Evolutionary conservation across 2,329 filamentous ascomycete species (phyloP).

Genomic region (Ophiostoma himal-ulmi): DNA sequence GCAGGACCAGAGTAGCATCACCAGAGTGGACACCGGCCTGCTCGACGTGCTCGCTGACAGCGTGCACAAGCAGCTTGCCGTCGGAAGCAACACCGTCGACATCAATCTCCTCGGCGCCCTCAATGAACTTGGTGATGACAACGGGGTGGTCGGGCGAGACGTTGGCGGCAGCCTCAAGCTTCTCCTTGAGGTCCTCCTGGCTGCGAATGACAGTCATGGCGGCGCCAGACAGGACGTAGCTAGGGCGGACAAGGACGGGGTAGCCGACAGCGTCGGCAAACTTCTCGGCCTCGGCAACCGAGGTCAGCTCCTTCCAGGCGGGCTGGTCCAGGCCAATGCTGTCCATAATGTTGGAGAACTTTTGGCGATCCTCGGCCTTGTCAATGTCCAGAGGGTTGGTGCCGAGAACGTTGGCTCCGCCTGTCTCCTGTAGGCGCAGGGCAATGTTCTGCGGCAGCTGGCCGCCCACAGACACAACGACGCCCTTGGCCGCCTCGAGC

Average conservation of each 20-base stretch:
- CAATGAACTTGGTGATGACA: slow-evolving; percentile 97
- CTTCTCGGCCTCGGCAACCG: slow-evolving; percentile 75
- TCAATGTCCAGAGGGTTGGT: slow-evolving; percentile 93
- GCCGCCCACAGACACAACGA: slow-evolving; percentile 92
- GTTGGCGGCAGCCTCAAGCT: slow-evolving; percentile 80
- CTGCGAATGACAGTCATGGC: slow-evolving; percentile 96
- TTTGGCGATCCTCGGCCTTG: slow-evolving; percentile 95
- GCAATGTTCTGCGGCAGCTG: slow-evolving; percentile 98
- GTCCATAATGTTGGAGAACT: slow-evolving; percentile 96
- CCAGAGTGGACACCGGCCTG: slow-evolving; percentile 97
- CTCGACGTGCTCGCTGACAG: slow-evolving; percentile 92
- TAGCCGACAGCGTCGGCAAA: slow-evolving; percentile 85
- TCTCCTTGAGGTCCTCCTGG: slow-evolving; percentile 85
- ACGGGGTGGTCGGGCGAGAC: slow-evolving; percentile 97
- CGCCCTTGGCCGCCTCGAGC: slow-evolving; percentile 74
- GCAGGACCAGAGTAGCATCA: slow-evolving; percentile 89
- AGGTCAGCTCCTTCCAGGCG: slow-evolving; percentile 95
- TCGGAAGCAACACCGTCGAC: slow-evolving; percentile 85
- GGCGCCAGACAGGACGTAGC: slow-evolving; percentile 92
- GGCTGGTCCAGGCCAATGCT: slow-evolving; percentile 96
- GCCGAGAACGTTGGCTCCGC: slow-evolving; percentile 83
- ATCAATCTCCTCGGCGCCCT: slow-evolving; percentile 93
- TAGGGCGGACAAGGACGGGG: slow-evolving; percentile 89
- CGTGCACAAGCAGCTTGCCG: slow-evolving; percentile 83
- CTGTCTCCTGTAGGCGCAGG: slow-evolving; percentile 83